Evolutionary conservation across 164 flowering plant species (phyloP).

Genomic region (Aristolochia fimbriata): DNA sequence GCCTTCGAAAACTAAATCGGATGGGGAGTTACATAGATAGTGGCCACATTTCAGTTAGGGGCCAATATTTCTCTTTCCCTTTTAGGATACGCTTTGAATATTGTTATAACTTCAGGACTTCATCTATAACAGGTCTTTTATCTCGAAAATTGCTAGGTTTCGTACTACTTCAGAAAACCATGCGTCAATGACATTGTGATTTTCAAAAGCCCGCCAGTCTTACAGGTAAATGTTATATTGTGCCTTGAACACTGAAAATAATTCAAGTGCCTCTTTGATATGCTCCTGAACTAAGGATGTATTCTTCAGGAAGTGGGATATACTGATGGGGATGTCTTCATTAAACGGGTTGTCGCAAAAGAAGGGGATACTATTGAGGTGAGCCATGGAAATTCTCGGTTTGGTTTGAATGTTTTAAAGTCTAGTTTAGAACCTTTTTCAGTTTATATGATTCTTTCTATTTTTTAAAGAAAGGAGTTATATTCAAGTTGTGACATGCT

Average conservation of each 20-base stretch:
- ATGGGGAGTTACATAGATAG: too few relatives aligned
- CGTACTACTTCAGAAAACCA: conserved; percentile 91
- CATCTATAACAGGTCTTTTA: conserved; percentile 10
- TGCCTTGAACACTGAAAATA: background rate
- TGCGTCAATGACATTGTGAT: conserved; percentile 91
- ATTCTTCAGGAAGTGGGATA: conserved; percentile 92
- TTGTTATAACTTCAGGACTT: conserved; percentile 1
- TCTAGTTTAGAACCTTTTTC: too few relatives aligned
- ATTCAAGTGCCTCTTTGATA: background rate
- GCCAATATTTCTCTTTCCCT: too few relatives aligned
- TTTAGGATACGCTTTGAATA: background rate
- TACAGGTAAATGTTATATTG: conserved; percentile 20
- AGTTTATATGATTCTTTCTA: too few relatives aligned
- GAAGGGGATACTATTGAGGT: conserved; percentile 96
- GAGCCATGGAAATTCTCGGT: conserved; percentile 2
- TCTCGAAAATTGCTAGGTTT: conserved; percentile 39
- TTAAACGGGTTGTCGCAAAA: conserved; percentile 83
- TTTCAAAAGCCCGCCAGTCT: conserved; percentile 88
- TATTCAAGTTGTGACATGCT: too few relatives aligned
- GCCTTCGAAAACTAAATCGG: too few relatives aligned
- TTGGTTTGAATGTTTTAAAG: background rate
- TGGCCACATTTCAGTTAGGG: too few relatives aligned
- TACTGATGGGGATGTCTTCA: conserved; percentile 90
- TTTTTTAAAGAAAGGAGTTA: too few relatives aligned
- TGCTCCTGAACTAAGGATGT: background rate